Evolutionary conservation across 768 basidiomycete genomes (phyloP), one percentile per base, ranked within the genome.

Genomic region (Russula olivacea): DNA sequence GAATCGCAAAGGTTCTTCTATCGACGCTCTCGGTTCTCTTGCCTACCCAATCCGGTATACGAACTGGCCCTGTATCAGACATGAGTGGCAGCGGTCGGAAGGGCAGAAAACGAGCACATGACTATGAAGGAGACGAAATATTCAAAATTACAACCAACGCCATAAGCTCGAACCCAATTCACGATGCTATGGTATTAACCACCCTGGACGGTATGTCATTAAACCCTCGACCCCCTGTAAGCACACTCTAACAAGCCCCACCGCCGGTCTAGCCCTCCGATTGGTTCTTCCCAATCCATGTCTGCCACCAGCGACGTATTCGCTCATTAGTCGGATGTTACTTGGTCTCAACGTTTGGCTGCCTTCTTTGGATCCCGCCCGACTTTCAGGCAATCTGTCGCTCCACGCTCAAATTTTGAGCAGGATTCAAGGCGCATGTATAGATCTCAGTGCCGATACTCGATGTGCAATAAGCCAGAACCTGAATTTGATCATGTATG

Each of bases 51-150:
- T 61, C 76, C 3, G 76, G 78, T 10, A 64, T 67, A 10, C 70
- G 74, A 28, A 70, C 69, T 1, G 72, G 67, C 14, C 40, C 61
- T 17, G 63, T 69, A 47, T 68, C 66, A 3, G 17, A 59, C 67
- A 51, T 55, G 14, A 66, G 63, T 32, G 74, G 68, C 14, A 77
- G 74, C 62, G 76, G 69, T 15, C 83, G 77, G 70, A 85, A 83
- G 68, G 81, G 82, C 59, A 91, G 84, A 72, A 93, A 89, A 71
- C 78, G 86, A 51, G 78, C 80, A 21, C 81, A 84, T 23, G 85
- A 79, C 14, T 91, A 85, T 66, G 88, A 92, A 72, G 88, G 83
- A 11, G 89, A 89, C 58, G 89, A 88, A 68, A 74, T 87, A 6
- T 84, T 93, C 72, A 83, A 80, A 57, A 68, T 74, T 9, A 71